A percentile compares a stretch with the other conserved stretches of the same genome.
phyloP scores from a whole-genome alignment of 108 stramenopile genomes.

The Pseudonitzschia multiseries region DNA sequence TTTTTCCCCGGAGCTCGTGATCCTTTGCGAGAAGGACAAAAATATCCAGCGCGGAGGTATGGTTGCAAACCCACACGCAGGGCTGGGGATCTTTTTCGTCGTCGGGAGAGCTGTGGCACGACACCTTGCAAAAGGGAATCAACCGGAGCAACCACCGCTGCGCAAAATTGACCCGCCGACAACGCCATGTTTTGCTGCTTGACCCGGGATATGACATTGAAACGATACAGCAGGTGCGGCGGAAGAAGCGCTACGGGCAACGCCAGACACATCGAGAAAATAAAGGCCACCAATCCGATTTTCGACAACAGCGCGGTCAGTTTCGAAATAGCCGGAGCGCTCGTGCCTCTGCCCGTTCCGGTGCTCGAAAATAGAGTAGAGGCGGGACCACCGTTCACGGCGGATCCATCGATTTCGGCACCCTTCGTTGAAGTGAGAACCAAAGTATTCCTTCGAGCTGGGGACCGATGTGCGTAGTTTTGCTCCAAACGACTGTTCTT shows the following conservation, averaged over 20 bases:
- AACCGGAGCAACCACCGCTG: conserved; percentile 76
- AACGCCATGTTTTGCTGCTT: conserved; percentile 52
- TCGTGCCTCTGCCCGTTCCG: no score
- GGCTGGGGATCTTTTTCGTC: conserved; percentile 47
- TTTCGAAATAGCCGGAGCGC: background rate
- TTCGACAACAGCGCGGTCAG: conserved; percentile 7
- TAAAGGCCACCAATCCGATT: conserved; percentile 68
- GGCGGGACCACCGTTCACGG: background rate
- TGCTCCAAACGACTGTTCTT: background rate
- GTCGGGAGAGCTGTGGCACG: conserved; percentile 31
- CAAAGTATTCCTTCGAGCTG: background rate
- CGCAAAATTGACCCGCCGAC: conserved; percentile 64
- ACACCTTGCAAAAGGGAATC: conserved; percentile 74
- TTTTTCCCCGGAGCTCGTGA: conserved; percentile 55
- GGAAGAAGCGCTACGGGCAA: conserved; percentile 77
- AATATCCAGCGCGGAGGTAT: conserved; percentile 76
- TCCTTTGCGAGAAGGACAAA: conserved; percentile 74
- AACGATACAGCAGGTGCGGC: conserved; percentile 45
- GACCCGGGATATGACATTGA: conserved; percentile 23
- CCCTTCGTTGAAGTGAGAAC: conserved; percentile 1
- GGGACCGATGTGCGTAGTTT: background rate
- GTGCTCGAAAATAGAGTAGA: background rate
- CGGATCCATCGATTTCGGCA: background rate
- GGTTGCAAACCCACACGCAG: conserved; percentile 86
- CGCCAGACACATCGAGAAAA: conserved; percentile 73